Evolutionary conservation across 139 green algal genomes (phyloP), one percentile per base, ranked within the genome.

Genomic region (Diplosphaera chodatii): DNA sequence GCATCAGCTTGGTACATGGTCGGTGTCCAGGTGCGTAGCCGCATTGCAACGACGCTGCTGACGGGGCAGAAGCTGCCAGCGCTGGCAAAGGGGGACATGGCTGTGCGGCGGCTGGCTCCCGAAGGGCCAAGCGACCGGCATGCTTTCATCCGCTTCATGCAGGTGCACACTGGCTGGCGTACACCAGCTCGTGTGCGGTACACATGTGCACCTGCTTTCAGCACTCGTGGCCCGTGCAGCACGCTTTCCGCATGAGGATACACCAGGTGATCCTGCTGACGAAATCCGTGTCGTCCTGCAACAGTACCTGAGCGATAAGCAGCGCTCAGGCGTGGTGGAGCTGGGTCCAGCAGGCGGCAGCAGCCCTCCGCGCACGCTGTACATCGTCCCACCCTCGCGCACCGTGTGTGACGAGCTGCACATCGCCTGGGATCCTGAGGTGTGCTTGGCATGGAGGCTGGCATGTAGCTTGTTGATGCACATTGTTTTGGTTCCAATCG

Each of bases 371-470:
- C 59, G 59, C 59, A 65, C 59, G 27, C n/a, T 65, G 59, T 65
- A 65, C 59, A 5, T 65, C 59, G 32, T 65, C 59, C 59, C 59
- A 6, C 27, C 59, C 59, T 33, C 59, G 27, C 59, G 27, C 27
- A 33, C 59, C 21, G 59, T 65, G 25, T 31, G n/a, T 5, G 59
- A 65, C 59, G 27, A 65, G 59, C 59, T 65, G 59, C 59, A 65
- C 28, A 22, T 65, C 27, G 59, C 28, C 27, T 65, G 59, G 59
- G 59, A 65, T 25, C 59, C 59, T 25, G 25, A 65, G 59, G 59
- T 33, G n/a, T n/a, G n/a, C n/a, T n/a, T n/a, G n/a, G n/a, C n/a
- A n/a, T n/a, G n/a, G n/a, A n/a, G n/a, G n/a, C n/a, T n/a, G n/a
- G n/a, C n/a, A n/a, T n/a, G n/a, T n/a, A n/a, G n/a, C n/a, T n/a